phyloP scores from a whole-genome alignment of 164 flowering plant species.

The Umbilicus rupestris region DNA sequence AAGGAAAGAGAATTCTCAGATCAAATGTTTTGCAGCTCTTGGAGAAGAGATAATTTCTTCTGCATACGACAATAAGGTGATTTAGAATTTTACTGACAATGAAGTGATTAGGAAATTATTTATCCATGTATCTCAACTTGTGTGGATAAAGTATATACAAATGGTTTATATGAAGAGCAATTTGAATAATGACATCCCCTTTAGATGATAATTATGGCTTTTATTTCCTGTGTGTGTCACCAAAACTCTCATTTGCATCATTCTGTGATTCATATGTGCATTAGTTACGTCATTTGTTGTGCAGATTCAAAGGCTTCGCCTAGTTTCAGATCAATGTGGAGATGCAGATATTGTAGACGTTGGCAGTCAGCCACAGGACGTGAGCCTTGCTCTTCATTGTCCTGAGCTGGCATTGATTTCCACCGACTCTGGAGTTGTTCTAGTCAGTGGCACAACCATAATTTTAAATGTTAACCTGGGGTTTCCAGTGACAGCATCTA shows the following conservation, averaged over 20 bases:
- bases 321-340: slow-evolving; percentile 65
- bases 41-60: slow-evolving; percentile 72
- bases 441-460: slow-evolving; percentile 61
- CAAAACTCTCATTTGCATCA: too few species aligned
- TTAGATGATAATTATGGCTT: background rate
- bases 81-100: background rate
- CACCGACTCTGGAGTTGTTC: slow-evolving; percentile 67
- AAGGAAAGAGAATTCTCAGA: slow-evolving; percentile 70
- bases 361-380: slow-evolving; percentile 82
- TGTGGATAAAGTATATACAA: background rate
- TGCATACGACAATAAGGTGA: slow-evolving; percentile 90
- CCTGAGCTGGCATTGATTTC: slow-evolving; percentile 71
- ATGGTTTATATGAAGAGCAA: background rate
- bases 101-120: too few species aligned
- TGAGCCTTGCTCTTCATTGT: slow-evolving; percentile 46
- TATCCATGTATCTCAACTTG: background rate
- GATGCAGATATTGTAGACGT: slow-evolving; percentile 58
- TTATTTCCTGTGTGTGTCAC: too few species aligned
- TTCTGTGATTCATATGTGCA: background rate
- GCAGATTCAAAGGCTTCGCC: slow-evolving; percentile 65
- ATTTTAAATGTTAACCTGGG: slow-evolving; percentile 65
- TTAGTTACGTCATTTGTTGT: background rate
- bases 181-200: background rate
- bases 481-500: slow-evolving; percentile 64
- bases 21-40: slow-evolving; percentile 70